A percentile compares a stretch with the other conserved stretches of the same genome.
Evolutionary conservation across 495 filamentous ascomycete species (phyloP).

Genomic region (Podospora pseudopauciseta): DNA sequence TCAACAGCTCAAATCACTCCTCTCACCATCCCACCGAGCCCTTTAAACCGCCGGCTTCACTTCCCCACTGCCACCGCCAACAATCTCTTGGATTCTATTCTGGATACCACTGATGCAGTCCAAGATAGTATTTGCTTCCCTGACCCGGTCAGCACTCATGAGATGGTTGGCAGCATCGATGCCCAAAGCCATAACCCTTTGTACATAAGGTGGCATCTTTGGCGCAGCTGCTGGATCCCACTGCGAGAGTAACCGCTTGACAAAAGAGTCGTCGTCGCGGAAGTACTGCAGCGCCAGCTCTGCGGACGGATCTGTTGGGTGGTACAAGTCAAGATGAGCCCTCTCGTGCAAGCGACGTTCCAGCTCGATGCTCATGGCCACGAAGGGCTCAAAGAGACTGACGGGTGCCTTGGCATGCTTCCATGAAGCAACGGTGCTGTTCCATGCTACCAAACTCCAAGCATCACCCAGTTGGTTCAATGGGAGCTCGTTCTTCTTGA

Average conservation of each 20-base stretch:
- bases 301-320: constrained; percentile 38
- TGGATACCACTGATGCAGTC: constrained; percentile 9
- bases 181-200: constrained; percentile 17
- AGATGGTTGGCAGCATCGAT: constrained; percentile 31
- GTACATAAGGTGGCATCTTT: not conserved
- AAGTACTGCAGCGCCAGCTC: constrained; percentile 36
- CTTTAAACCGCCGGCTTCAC: not conserved
- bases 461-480: constrained; percentile 13
- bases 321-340: constrained; percentile 42
- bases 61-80: not conserved
- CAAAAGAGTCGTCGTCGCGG: constrained; percentile 10
- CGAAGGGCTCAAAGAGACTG: constrained; percentile 40
- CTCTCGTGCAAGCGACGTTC: constrained; percentile 15
- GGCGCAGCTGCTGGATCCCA: not conserved
- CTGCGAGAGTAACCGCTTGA: not conserved
- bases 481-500: constrained; percentile 15
- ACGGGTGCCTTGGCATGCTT: constrained; percentile 31
- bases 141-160: constrained; percentile 12
- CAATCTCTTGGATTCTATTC: not conserved
- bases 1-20: not conserved
- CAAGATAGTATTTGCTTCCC: constrained; percentile 20
- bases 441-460: constrained; percentile 34
- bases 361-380: constrained; percentile 27
- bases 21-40: not conserved
- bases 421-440: constrained; percentile 33